Evolutionary conservation across 208 protist species (phyloP), one percentile per base, ranked within the genome.

Genomic region (Wallacemonas sp.): DNA sequence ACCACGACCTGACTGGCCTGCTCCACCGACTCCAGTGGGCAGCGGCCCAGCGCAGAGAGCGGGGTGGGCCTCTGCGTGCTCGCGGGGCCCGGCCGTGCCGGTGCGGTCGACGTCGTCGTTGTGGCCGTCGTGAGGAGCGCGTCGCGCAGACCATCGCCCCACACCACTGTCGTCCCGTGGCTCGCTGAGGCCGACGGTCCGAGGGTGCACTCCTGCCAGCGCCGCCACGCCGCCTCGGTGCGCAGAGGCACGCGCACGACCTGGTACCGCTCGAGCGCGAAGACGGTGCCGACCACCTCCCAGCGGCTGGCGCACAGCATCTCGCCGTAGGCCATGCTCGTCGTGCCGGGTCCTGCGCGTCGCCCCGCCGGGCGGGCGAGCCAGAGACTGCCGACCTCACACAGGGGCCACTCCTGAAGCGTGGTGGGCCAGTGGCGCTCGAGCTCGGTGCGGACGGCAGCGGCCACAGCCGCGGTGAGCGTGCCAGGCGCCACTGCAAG

Each of bases 211-310:
- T 33, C 31, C 52, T 59, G 52, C 52, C 52, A 59, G 52, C 31
- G 32, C 8, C n/a, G 31, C 52, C 52, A 46, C 10, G 42, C 57
- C 42, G 26, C 52, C 38, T 61, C 44, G 36, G 38, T 32, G 18
- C 22, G 32, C 8, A 67, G n/a, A 22, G 64, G 42, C 2, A 57
- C 41, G 11, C 33, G 31, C 31, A 80, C 45, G 23, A 71, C 68
- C 14, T 70, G 67, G 32, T 88, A 88, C 3, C 67, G 70, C 55
- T 88, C 82, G 36, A 84, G 59, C 55, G 72, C 55, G 18, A 82
- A 75, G 7, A 69, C 67, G 2, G 82, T 85, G 10, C 78, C 82
- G 23, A 82, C 70, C 20, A 82, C 49, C 20, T 88, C 72, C 49
- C 79, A 80, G 33, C 77, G 78, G 1, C 70, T 78, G 12, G 67